Base-by-base conservation (phyloP, 352 stramenopile genomes). In the Peronospora belbahrii region DNA sequence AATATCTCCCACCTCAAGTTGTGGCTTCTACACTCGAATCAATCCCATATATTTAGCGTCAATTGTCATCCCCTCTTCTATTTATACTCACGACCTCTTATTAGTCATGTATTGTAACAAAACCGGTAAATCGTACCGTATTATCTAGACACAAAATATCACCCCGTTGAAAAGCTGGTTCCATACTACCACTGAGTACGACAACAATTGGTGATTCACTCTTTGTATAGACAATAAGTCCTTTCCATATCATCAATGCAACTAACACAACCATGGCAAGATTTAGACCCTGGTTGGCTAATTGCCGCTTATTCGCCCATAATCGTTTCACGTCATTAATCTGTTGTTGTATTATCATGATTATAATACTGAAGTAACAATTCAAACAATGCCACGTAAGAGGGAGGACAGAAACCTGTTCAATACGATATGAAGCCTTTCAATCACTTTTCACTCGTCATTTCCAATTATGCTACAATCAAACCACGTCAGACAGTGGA, bases 161-260 rank as follows among this genome's bases (percentile, higher is more conserved):
- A 23, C 96, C 96, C 19, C 95, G 77, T 75, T 99, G 94, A 70
- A 99, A 98, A n/a, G 95, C 96, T 8, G 96, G 96, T 74, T 98
- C 95, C 96, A 99, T 99, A 32, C 85, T 97, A 37, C 95, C 95
- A 42, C 83, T 95, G 53, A 99, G 83, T 30, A 99, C 96, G n/a
- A 99, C 96, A 0, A 99, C 96, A 18, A 99, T 95, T 6, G 96
- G 96, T 44, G 77, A 96, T 82, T 99, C 96, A 44, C 85, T 97
- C 69, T 97, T 91, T 27, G 96, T 99, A 42, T 95, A 83, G 42
- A 97, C 86, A 92, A 98, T 98, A 42, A 99, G 79, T 28, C 83
- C 91, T 61, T 98, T 98, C 96, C 96, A 99, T 62, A 99, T 98
- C 95, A 99, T 99, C 31, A 99, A 73, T 32, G 96, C 96, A 32